A percentile compares a stretch with the other conserved stretches of the same genome.
These are phyloP conservation scores for Trichaptum fuscoviolaceum DNA, from an alignment of 768 basidiomycete genomes.

Conservation along the genomic window DNA sequence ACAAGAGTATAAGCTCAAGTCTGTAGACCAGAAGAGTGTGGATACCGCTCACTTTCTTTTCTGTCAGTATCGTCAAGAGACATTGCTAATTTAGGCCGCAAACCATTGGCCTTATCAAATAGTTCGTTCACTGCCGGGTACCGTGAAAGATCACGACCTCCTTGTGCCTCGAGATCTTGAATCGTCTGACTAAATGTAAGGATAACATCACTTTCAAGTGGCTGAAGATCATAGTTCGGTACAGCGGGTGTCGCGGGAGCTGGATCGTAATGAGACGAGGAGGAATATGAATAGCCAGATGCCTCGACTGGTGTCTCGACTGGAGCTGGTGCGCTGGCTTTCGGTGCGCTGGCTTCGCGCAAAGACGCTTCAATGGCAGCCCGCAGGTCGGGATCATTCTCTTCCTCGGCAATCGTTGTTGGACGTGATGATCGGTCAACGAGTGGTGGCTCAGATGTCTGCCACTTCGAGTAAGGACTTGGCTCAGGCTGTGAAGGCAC, in stretches of 20 bases:
- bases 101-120: conserved; percentile 73
- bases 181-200: conserved; percentile 89
- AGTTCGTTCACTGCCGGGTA: conserved; percentile 83
- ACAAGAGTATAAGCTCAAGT: neutral
- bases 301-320: conserved; percentile 48
- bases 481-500: conserved; percentile 51
- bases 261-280: conserved; percentile 16
- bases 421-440: conserved; percentile 53
- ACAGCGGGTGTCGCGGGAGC: conserved; percentile 35
- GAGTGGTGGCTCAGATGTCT: conserved; percentile 61
- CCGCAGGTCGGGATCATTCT: conserved; percentile 86
- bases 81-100: conserved; percentile 78
- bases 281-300: conserved; percentile 24
- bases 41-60: conserved; percentile 66
- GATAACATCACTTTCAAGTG: conserved; percentile 79
- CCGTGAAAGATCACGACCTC: conserved; percentile 69
- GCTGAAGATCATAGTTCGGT: conserved; percentile 76
- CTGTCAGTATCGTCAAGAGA: conserved; percentile 79
- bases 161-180: conserved; percentile 74
- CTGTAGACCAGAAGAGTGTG: conserved; percentile 6
- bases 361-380: conserved; percentile 96
- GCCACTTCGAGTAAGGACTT: conserved; percentile 41
- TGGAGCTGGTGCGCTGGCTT: conserved; percentile 70
- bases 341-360: conserved; percentile 74
- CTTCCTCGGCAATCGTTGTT: conserved; percentile 48